Evolutionary conservation across 2,329 filamentous ascomycete genomes (phyloP).

Genomic region (Aspergillus sp.): DNA sequence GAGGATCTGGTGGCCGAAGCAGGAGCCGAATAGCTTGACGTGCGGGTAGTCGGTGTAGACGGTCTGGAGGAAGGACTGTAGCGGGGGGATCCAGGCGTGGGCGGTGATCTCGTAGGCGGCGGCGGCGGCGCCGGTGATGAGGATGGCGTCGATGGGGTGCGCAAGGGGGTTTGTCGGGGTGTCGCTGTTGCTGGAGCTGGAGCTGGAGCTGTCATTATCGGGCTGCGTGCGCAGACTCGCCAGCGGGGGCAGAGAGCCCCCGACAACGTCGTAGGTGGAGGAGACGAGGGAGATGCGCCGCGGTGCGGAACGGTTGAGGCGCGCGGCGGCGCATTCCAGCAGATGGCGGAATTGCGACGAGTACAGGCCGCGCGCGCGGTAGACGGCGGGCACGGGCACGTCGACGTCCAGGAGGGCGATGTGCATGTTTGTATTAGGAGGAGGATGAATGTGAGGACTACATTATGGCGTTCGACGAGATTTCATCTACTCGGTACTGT

Average conservation of each 20-base stretch:
- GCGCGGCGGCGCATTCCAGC: not conserved
- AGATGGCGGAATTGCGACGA: not conserved
- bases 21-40: slow-evolving; percentile 34
- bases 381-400: not conserved
- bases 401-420: slow-evolving; percentile 1
- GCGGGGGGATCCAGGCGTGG: slow-evolving; percentile 28
- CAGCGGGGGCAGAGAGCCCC: not conserved
- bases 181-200: not conserved
- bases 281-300: not conserved
- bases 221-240: not conserved
- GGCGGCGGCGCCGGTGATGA: slow-evolving; percentile 33
- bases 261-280: not conserved
- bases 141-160: slow-evolving; percentile 24
- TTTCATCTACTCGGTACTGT: not conserved
- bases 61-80: slow-evolving; percentile 25
- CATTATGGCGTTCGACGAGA: not conserved
- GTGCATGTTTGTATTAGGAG: not conserved
- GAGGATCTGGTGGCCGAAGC: slow-evolving; percentile 35
- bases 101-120: slow-evolving; percentile 27
- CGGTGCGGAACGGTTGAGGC: not conserved
- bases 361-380: not conserved
- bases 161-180: not conserved
- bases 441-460: too few relatives aligned
- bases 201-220: too few relatives aligned
- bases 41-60: slow-evolving; percentile 26